Percentiles rank a stretch among this genome's conserved stretches.
These are phyloP conservation scores for Saccharomycopsis hybrid DNA, from an alignment of 1,139 yeast species.

Conservation along the genomic window DNA sequence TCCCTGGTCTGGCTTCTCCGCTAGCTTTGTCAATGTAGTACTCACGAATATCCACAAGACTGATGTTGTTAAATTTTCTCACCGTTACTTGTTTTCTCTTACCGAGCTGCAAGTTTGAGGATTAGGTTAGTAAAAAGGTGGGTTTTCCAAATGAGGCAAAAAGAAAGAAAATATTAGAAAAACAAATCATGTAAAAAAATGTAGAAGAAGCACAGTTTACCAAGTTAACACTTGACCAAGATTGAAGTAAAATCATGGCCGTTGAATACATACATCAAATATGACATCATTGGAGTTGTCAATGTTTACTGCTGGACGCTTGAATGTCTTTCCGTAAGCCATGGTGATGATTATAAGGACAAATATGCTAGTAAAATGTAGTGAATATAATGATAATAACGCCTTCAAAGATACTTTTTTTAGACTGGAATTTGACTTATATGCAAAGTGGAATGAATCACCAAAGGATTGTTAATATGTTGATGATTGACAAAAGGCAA, in stretches of 20 bases:
- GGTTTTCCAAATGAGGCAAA: no score
- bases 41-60: slow-evolving; percentile 75
- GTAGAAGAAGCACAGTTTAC: background rate
- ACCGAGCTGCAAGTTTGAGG: slow-evolving; percentile 34
- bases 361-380: no score
- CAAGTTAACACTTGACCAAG: background rate
- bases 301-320: background rate
- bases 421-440: no score
- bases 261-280: background rate
- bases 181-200: background rate
- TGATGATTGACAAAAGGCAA: no score
- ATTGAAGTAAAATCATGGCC: background rate
- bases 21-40: slow-evolving; percentile 58
- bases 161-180: no score
- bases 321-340: slow-evolving; percentile 9
- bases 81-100: slow-evolving; percentile 67
- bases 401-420: no score
- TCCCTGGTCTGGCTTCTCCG: slow-evolving; percentile 66
- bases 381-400: no score
- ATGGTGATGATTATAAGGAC: background rate
- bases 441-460: no score
- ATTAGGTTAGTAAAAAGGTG: no score
- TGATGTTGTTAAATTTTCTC: slow-evolving; percentile 56
- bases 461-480: no score
- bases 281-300: slow-evolving; percentile 1